Evolutionary conservation across 148 eudicot species (phyloP), one percentile per base, ranked within the genome.

Genomic region (Rhododendron williamsianum): DNA sequence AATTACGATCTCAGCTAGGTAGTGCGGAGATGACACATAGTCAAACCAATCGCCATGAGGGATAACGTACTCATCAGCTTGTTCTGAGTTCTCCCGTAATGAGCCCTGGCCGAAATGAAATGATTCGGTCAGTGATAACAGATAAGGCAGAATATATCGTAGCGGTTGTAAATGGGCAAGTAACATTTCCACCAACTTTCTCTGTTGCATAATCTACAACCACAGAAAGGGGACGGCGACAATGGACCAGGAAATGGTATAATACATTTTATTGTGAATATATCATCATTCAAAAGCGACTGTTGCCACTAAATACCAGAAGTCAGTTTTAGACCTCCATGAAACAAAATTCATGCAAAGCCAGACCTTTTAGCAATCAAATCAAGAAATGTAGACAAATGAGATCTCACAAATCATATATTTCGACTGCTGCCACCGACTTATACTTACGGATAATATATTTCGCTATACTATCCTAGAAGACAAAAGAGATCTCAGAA

Each of bases 21-120:
- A 96, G 90, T 96, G 98, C 78, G 99, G 94, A 73, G 95, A 95
- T 10, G 99, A 96, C 67, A 93, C 98, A 78, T 90, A 84, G 58
- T 91, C 88, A 65, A 96, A 96, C 99, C 99, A 96, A 85, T 95
- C 99, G 43, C 99, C 99, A 82, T 84, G 80, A 78, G 99, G 99
- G 83, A 94, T 92, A 74, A 82, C 87, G 85, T 96, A 96, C 11
- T 88, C 93, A 82, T 90, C 86, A 30, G 82, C 90, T 84, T 91
- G 90, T 81, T 90, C 89, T 78, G 82, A 81, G 72, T 80, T 89
- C 77, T 95, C 89, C 78, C 99, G 91, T 48, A 96, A 82, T 81
- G 92, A 91, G 43, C 97, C 99, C 99, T 96, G 85, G 76, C 83
- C 19, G 49, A 85, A 52, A 81, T 72, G 45, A 49, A 19, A 83